Evolutionary conservation across 768 basidiomycete genomes (phyloP).

Genomic region (Termitomyces sp.): DNA sequence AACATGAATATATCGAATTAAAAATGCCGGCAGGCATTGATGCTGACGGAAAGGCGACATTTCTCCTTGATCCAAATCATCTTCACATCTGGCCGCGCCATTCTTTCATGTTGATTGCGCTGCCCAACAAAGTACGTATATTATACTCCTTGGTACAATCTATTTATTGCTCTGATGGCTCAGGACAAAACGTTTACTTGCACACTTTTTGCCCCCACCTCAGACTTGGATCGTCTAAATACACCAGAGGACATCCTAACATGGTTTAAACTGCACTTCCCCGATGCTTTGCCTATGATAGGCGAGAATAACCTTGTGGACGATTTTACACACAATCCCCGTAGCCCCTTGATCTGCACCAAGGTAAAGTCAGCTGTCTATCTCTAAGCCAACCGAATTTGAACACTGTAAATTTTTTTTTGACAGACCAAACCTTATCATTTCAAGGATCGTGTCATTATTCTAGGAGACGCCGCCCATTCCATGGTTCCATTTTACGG

Average conservation of each 20-base stretch:
- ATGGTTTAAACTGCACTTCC: slow-evolving; percentile 85
- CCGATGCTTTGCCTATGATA: slow-evolving; percentile 82
- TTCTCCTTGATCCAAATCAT: slow-evolving; percentile 89
- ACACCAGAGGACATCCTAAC: slow-evolving; percentile 51
- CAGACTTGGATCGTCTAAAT: slow-evolving; percentile 66
- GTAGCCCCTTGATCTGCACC: slow-evolving; percentile 87
- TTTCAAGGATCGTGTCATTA: slow-evolving; percentile 81
- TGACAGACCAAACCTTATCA: slow-evolving; percentile 82
- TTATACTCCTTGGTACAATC: slow-evolving; percentile 14
- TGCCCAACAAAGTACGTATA: slow-evolving; percentile 86
- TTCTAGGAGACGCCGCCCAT: slow-evolving; percentile 94
- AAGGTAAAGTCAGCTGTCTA: slow-evolving; percentile 57
- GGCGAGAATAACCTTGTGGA: slow-evolving; percentile 74
- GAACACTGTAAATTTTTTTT: slow-evolving; percentile 17
- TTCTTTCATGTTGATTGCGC: slow-evolving; percentile 98
- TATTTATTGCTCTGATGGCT: slow-evolving; percentile 24
- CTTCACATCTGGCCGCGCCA: slow-evolving; percentile 99
- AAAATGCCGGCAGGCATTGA: slow-evolving; percentile 84
- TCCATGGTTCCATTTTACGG: slow-evolving; percentile 99
- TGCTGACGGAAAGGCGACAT: slow-evolving; percentile 57
- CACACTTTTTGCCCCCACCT: slow-evolving; percentile 88
- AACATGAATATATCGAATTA: slow-evolving; percentile 94
- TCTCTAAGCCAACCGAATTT: slow-evolving; percentile 17
- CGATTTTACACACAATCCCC: slow-evolving; percentile 81
- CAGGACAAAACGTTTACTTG: slow-evolving; percentile 98